Evolutionary conservation across 139 green algal genomes (phyloP).

Genomic region (Parachlorella kessleri): DNA sequence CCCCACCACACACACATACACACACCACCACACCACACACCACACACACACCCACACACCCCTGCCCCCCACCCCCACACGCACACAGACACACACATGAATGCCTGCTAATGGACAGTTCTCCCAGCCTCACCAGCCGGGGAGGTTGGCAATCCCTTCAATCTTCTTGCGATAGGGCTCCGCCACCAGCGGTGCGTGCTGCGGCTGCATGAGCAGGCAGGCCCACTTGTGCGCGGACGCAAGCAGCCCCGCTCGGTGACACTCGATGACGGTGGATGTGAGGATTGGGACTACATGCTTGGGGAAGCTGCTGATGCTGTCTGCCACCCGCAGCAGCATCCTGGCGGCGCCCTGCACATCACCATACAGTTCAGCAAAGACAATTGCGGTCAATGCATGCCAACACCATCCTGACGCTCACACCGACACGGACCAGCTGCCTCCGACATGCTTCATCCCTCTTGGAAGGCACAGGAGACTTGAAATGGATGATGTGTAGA

Average conservation of each 20-base stretch:
- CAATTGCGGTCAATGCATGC: too few relatives aligned
- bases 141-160: constrained; percentile 80
- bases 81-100: too few relatives aligned
- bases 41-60: too few relatives aligned
- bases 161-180: constrained; percentile 84
- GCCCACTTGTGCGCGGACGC: constrained; percentile 79
- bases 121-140: constrained; percentile 57
- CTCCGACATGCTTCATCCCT: too few relatives aligned
- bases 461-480: too few relatives aligned
- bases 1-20: too few relatives aligned
- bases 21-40: too few relatives aligned
- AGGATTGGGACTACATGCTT: constrained; percentile 86
- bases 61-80: too few relatives aligned
- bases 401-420: too few relatives aligned
- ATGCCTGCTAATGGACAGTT: too few relatives aligned
- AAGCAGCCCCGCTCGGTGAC: constrained; percentile 75
- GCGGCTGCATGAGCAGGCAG: constrained; percentile 73
- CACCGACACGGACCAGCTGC: too few relatives aligned
- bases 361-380: background rate
- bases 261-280: constrained; percentile 88
- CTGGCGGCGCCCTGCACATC: constrained; percentile 56
- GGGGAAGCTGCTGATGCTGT: constrained; percentile 64
- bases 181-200: constrained; percentile 69
- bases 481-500: too few relatives aligned
- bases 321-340: constrained; percentile 77